Percentiles rank a stretch among this genome's conserved stretches.
These are phyloP conservation scores for Rhodotorula glutinis DNA, from an alignment of 1,284 basidiomycete genomes.

Conservation along the genomic window DNA sequence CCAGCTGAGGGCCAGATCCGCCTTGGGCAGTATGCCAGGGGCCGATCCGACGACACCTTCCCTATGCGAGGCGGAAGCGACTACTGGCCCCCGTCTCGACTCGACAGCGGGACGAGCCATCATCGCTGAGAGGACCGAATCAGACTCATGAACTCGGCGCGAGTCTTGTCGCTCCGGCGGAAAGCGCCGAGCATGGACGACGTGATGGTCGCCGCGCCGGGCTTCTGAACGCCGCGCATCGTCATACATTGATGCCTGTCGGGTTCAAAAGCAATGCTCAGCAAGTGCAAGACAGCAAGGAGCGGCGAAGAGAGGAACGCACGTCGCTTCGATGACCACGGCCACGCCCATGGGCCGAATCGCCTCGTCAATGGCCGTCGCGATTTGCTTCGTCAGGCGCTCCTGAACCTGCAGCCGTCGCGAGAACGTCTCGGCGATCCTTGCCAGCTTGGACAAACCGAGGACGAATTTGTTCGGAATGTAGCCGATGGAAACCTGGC, in stretches of 20 bases:
- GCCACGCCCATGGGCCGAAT: slow-evolving; percentile 97
- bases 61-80: no score
- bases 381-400: slow-evolving; percentile 95
- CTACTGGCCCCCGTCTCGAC: no score
- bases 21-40: background rate
- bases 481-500: slow-evolving; percentile 76
- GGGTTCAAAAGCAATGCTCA: background rate
- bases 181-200: slow-evolving; percentile 99
- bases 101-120: background rate
- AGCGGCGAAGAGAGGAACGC: slow-evolving; percentile 49
- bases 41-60: background rate
- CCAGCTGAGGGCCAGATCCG: background rate
- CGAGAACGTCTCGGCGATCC: slow-evolving; percentile 97
- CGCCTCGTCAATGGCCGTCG: slow-evolving; percentile 93
- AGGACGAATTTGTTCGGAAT: slow-evolving; percentile 90
- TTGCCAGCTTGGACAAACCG: slow-evolving; percentile 93
- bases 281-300: no score
- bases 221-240: slow-evolving; percentile 99
- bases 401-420: slow-evolving; percentile 96
- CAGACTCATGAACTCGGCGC: slow-evolving; percentile 67
- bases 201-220: slow-evolving; percentile 89
- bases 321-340: slow-evolving; percentile 98
- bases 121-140: slow-evolving; percentile 45
- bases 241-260: slow-evolving; percentile 97
- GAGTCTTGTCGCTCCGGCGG: slow-evolving; percentile 92